Base-by-base conservation (phyloP, 176 grass and related monocot species). In the Typha latifolia region DNA sequence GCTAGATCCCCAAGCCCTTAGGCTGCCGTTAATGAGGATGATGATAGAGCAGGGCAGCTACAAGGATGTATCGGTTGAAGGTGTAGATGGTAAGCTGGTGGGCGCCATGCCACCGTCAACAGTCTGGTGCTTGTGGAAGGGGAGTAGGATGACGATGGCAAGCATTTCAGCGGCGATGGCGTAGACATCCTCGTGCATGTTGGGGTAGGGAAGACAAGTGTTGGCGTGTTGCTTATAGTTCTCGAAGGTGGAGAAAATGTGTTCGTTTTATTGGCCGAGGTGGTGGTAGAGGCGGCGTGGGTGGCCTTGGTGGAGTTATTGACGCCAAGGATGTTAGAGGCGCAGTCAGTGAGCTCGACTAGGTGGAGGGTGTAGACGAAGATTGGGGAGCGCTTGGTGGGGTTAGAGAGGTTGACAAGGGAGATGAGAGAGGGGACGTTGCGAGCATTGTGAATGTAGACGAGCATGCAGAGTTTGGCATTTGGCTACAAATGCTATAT, bases 41-140 rank as follows among this genome's bases (percentile, higher is more conserved):
- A 69, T 77, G 15, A 96, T 87, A 16, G 87, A 96, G 80, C 91
- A 96, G 0, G 91, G 91, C 74, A 0, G 66, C 0, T 16, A 49
- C 12, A 12, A 96, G 77, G 32, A 96, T 77, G 68, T 19, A 74
- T 80, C 88, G 76, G 69, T 96, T 96, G 69, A 91, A 76, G 7
- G 55, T 13, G 0, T 78, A 78, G 55, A 96, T 55, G 65, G 66
- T 11, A 20, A 71, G 49, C 88, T 88, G 66, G 88, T 79, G 2
- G 84, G 52, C 70, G 88, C 87, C 84, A 96, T 83, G 61, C 82
- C 84, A 51, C 91, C 87, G 72, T 91, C 87, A 62, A 91, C 82
- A 12, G 82, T 86, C 77, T 84, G 87, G 62, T 91, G 91, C 77
- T 91, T 91, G 87, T 96, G 91, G 77, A 96, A 96, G 12, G 91